Evolutionary conservation across 768 basidiomycete species (phyloP), one percentile per base, ranked within the genome.

Genomic region (Lyophyllum semitale): DNA sequence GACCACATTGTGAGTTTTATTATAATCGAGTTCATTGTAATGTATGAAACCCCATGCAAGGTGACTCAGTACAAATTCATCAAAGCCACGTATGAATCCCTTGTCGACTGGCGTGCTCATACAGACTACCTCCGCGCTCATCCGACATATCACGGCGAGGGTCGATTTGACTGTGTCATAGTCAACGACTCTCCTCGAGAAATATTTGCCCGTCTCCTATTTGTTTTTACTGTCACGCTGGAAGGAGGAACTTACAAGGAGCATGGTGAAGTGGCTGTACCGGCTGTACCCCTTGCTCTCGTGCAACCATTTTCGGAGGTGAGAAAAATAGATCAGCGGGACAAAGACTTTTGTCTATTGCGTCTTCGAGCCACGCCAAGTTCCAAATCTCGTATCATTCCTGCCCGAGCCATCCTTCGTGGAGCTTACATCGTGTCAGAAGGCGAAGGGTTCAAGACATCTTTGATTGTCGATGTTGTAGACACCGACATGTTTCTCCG

Each of bases 121-220:
- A 51, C 50, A 27, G 41, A 43, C 17, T 20, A 40, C 20, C 50
- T 51, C 13, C 20, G 18, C 17, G 50, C 29, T 8, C 32, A 43
- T 17, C 50, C 50, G 12, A 43, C 32, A 23, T 51, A 25, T 37
- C 50, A 38, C 35, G 4, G 18, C 20, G 13, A 3, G 4, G 33
- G 33, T 13, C 8, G 55, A 30, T 51, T 26, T 35, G 55, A 57
- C 35, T 51, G 33, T 30, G 42, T 46, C n/a, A 30, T 56, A 9
- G n/a, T 56, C 18, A 6, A 49, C 18, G 18, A 5, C 17, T 22
- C 8, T 13, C 33, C 47, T 4, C 18, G 29, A 22, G 11, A 27
- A 9, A 26, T 49, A 11, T 56, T 56, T 38, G 48, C 18, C 2
- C 27, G 41, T 1, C 23, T 42, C 8, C 18, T 42, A 20, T 44